These are phyloP conservation scores for Peltaster fructicola DNA, from an alignment of 2,329 filamentous ascomycete genomes.

Conservation along the genomic window DNA sequence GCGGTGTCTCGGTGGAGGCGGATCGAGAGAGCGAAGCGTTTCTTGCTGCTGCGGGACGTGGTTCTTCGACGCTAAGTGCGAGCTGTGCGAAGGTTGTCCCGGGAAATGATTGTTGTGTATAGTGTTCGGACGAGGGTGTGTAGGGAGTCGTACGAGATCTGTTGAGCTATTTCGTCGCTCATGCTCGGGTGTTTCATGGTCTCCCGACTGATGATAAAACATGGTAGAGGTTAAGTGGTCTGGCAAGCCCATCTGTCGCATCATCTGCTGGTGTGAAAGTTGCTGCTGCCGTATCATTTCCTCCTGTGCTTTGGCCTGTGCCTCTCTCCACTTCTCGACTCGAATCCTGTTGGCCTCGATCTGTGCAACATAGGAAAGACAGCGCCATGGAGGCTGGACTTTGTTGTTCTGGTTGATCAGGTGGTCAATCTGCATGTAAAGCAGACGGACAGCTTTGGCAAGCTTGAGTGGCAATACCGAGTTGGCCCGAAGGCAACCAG, in stretches of 20 bases:
- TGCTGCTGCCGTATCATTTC: conserved; percentile 10
- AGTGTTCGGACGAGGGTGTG: too few species aligned
- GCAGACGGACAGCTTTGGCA: conserved; percentile 11
- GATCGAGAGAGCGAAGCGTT: too few species aligned
- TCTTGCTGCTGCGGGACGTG: too few species aligned
- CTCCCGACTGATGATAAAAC: too few species aligned
- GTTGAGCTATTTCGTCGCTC: too few species aligned
- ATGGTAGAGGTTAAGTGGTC: too few species aligned
- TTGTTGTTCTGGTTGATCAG: conserved; percentile 15
- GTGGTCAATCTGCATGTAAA: conserved; percentile 19
- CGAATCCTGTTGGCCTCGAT: conserved; percentile 11
- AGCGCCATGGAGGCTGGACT: conserved; percentile 11
- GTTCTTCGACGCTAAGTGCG: too few species aligned
- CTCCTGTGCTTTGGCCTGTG: conserved; percentile 8
- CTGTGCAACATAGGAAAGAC: conserved; percentile 17
- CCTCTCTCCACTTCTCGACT: conserved; percentile 11
- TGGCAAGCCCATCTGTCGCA: conserved; percentile 9
- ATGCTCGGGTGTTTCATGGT: too few species aligned
- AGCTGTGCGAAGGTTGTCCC: too few species aligned
- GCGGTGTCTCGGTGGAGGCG: too few species aligned
- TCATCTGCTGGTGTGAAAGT: conserved; percentile 8
- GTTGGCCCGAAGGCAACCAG: conserved; percentile 15
- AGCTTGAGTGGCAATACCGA: conserved; percentile 8
- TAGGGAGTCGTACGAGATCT: too few species aligned
- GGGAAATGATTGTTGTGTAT: too few species aligned